Evolutionary conservation across 805 yeast species (phyloP).

Genomic region (Sugiyamaella marilandica): DNA sequence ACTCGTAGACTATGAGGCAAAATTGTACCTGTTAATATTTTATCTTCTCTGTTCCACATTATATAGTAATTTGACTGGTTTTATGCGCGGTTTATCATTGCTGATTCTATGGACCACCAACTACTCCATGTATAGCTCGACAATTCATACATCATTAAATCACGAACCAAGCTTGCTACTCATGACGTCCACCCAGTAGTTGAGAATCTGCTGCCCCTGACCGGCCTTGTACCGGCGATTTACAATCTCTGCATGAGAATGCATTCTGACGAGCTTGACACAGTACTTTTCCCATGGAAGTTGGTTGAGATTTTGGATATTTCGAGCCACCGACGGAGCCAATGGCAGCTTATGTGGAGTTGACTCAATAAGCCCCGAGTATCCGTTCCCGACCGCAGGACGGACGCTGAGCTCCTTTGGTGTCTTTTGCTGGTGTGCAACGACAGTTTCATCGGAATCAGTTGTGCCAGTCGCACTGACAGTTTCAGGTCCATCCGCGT

Average conservation of each 20-base stretch:
- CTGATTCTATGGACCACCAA: no score
- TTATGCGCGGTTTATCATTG: no score
- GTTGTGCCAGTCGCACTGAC: neutral
- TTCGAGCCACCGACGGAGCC: constrained; percentile 32
- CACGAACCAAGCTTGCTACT: neutral
- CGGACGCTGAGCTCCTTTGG: neutral
- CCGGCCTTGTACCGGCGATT: constrained; percentile 44
- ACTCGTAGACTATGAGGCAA: no score
- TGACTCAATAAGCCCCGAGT: constrained; percentile 17
- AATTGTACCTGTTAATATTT: neutral
- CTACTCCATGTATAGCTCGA: no score
- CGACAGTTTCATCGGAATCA: neutral
- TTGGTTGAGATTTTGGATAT: constrained; percentile 49
- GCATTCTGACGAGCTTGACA: constrained; percentile 61
- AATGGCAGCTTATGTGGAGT: constrained; percentile 24
- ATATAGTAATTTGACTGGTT: no score
- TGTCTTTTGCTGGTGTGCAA: neutral
- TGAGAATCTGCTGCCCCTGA: constrained; percentile 28
- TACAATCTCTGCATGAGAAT: constrained; percentile 84
- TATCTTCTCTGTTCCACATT: neutral
- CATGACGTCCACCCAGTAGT: constrained; percentile 24
- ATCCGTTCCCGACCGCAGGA: constrained; percentile 14
- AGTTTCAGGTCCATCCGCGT: constrained; percentile 4
- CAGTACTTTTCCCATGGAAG: constrained; percentile 77
- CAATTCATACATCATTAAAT: neutral